Evolutionary conservation across 306 rosid genomes (phyloP), one percentile per base, ranked within the genome.

Genomic region (Canavalia gladiata): DNA sequence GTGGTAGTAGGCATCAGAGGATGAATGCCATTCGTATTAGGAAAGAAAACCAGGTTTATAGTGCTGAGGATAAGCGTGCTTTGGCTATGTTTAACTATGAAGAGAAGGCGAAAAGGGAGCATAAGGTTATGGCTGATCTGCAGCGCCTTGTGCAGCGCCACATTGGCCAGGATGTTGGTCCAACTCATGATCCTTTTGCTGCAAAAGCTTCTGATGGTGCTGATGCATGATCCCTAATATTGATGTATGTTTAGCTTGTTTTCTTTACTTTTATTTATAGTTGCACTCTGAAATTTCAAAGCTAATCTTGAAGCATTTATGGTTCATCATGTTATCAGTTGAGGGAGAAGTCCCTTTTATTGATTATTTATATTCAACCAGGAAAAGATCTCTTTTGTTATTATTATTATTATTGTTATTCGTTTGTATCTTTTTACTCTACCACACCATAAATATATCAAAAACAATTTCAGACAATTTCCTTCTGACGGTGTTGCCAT

Each of bases 1-100:
- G 98, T 68, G 98, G 98, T 72, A 92, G 97, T 75, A 90, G 98
- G 89, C 98, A 94, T 83, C 94, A 94, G 82, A 90, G 98, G 85
- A 94, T 94, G 98, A 94, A 92, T 86, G 98, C 97, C 37, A 94
- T 94, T 80, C 97, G 94, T 89, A 92, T 92, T 57, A 86, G 98
- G 80, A 94, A 94, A 82, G 98, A 94, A 83, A 94, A 94, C 91
- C 94, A 94, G 87, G 98, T 94, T 82, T 94, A 94, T 43, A 94
- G 98, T 66, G 97, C 98, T 0, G 97, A 94, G 91, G 97, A 94
- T 50, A 92, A 92, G 90, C 91, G 98, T 41, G 98, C 98, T 12
- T 82, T 94, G 80, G 98, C 97, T 37, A 92, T 94, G 98, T 92
- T 88, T 81, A 94, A 92, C 86, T 94, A 92, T 45, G 97, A 92